Evolutionary conservation across 2,329 filamentous ascomycete species (phyloP), one percentile per base, ranked within the genome.

Genomic region (Penicillium sp.): DNA sequence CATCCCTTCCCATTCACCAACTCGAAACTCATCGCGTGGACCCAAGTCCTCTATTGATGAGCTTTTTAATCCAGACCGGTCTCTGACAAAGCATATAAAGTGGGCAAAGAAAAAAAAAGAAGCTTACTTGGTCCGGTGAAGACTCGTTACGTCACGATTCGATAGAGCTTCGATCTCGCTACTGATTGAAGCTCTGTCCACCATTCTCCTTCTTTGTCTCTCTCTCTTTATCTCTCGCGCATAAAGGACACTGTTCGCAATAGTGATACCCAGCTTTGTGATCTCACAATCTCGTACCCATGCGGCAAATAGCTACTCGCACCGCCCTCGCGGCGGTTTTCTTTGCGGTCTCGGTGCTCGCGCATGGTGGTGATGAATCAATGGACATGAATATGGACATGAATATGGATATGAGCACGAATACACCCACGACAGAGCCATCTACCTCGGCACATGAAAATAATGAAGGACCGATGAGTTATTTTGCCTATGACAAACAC

Each of bases 401-500:
- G 64, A 62, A 54, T 24, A 65, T 64, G 60, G 57, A 60, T 49
- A 72, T 70, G 68, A 60, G 48, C 36, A 45, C 52, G 47, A 48
- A 55, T 19, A 45, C 55, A 11, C 40, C 63, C 26, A 34, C 61
- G 37, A 53, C 62, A 26, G 34, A 60, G 37, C 54, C 62, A 23
- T 49, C 59, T 14, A 19, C 61, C 10, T 55, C 65, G 26, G 23
- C 61, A 9, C 24, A 59, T 10, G 45, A 59, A 6, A 61, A 42
- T 16, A 52, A 58, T n/a, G 60, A 71, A n/a, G 64, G 67, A 18
- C 64, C 70, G 3, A 71, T 75, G 67, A 79, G 75, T 54, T 79
- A 79, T 61, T 77, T 76, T 50, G 70, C 71, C 9, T 72, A 75
- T 51, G 67, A 66, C 21, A 69, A 75, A 59, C 71, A 78, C 55